Evolutionary conservation across 2,329 filamentous ascomycete genomes (phyloP), one percentile per base, ranked within the genome.

Genomic region (Rhynchosporium secalis): DNA sequence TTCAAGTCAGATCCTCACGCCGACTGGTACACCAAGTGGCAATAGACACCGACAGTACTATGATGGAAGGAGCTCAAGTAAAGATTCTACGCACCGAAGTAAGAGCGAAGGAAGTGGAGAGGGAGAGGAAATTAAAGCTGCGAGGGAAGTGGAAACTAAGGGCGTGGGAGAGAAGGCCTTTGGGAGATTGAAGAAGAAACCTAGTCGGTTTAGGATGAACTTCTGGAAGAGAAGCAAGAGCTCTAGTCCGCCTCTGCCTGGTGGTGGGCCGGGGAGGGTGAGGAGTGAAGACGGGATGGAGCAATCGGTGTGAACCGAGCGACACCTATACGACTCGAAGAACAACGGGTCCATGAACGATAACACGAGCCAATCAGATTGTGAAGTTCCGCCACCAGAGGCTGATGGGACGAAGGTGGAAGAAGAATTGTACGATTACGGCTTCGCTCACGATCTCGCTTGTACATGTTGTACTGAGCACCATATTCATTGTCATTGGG

Each of bases 181-280:
- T 38, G 76, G 76, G 56, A 82, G 79, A 12, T 75, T 88, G 20
- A 84, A 81, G 72, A 88, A 88, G 75, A 86, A 84, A 73, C 78
- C 84, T 4, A 87, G 85, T 69, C 78, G 85, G 46, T 88, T 88
- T 69, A 78, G 83, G 65, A 85, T 88, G 79, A 87, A 86, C 54
- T 73, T 74, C 55, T 74, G 71, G 71, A 72, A 72, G 61, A 67
- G 70, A 56, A 73, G 65, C 43, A 72, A 74, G 59, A 71, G 68
- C 51, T 62, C 67, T 3, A 72, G 71, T 61, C 70, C 71, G n/a
- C 66, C 71, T 7, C 51, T 60, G 47, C 62, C 62, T 3, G 46
- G 58, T 6, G 55, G 62, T 15, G 58, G 62, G 28, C 20, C 20
- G 20, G 40, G 26, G 4, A 55, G 55, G 29, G 28, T 41, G 2